Conservation (phyloP, 352 stramenopile genomes). For the Phytophthora vignae region DNA sequence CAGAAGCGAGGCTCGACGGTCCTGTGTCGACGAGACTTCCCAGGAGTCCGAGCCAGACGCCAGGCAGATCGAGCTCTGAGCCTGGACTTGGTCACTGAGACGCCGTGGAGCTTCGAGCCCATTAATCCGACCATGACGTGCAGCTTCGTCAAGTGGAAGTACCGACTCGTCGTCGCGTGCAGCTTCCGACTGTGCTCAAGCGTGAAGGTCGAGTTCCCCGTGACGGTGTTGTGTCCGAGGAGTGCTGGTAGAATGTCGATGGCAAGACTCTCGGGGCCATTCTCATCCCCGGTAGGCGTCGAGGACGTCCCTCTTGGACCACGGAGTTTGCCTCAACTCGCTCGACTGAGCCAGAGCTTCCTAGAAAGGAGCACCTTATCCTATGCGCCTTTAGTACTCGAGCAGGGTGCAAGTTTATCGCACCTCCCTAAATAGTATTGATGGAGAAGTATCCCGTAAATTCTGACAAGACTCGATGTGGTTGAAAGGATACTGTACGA, state of each 20-base stretch:
- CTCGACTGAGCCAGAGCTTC: too few species aligned
- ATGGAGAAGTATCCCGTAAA: too few species aligned
- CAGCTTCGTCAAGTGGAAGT: slow-evolving; percentile 24
- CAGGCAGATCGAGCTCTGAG: slow-evolving; percentile 18
- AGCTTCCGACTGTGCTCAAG: slow-evolving; percentile 1
- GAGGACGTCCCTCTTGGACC: not conserved
- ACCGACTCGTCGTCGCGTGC: slow-evolving; percentile 22
- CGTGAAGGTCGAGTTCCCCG: slow-evolving; percentile 21
- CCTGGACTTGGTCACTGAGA: slow-evolving; percentile 20
- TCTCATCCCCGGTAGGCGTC: slow-evolving; percentile 13
- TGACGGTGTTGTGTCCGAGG: slow-evolving; percentile 5
- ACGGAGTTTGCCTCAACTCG: not conserved
- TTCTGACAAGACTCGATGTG: not conserved
- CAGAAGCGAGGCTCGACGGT: slow-evolving; percentile 20
- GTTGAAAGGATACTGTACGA: not conserved
- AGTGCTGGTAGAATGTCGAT: slow-evolving; percentile 8
- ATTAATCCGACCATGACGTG: slow-evolving; percentile 30
- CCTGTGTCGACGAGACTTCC: slow-evolving; percentile 17
- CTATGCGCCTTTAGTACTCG: too few species aligned
- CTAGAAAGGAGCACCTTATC: too few species aligned
- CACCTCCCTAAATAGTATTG: too few species aligned
- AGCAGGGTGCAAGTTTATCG: too few species aligned
- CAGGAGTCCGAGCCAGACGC: slow-evolving; percentile 7
- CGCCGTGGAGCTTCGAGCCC: slow-evolving; percentile 16
- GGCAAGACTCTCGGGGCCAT: slow-evolving; percentile 8